These are phyloP conservation scores for Candida tallmaniae DNA, from an alignment of 805 yeast genomes.

Conservation along the genomic window DNA sequence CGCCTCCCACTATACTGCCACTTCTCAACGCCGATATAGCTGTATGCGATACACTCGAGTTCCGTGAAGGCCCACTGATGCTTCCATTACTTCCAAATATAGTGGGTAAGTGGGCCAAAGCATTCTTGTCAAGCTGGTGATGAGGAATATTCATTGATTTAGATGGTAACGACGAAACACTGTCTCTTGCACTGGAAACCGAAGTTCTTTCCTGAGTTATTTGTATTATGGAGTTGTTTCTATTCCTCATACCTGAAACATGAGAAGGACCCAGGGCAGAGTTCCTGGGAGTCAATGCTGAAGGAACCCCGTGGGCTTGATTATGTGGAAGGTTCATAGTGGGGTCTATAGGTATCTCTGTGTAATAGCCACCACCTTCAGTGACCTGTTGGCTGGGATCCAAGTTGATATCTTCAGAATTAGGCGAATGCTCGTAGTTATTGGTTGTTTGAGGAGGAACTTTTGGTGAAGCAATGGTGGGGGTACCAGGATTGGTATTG, in stretches of 20 bases:
- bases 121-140: conserved; percentile 34
- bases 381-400: conserved; percentile 29
- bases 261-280: conserved; percentile 19
- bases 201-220: conserved; percentile 36
- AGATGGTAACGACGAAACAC: conserved; percentile 39
- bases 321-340: conserved; percentile 44
- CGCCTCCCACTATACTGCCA: conserved; percentile 31
- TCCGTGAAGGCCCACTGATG: conserved; percentile 38
- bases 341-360: conserved; percentile 41
- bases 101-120: conserved; percentile 41
- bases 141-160: conserved; percentile 45
- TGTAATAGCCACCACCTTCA: conserved; percentile 36
- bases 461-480: conserved; percentile 20
- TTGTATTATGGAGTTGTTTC: conserved; percentile 39
- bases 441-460: conserved; percentile 15
- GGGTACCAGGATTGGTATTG: conserved; percentile 18
- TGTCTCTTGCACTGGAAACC: conserved; percentile 30
- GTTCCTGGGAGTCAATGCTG: conserved; percentile 26
- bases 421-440: conserved; percentile 15
- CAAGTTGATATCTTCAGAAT: conserved; percentile 12
- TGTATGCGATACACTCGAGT: conserved; percentile 30
- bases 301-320: conserved; percentile 25
- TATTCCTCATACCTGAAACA: conserved; percentile 11
- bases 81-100: conserved; percentile 37
- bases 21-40: conserved; percentile 37